Base-by-base conservation (phyloP, 768 basidiomycete species). In the Boletus reticulatus region DNA sequence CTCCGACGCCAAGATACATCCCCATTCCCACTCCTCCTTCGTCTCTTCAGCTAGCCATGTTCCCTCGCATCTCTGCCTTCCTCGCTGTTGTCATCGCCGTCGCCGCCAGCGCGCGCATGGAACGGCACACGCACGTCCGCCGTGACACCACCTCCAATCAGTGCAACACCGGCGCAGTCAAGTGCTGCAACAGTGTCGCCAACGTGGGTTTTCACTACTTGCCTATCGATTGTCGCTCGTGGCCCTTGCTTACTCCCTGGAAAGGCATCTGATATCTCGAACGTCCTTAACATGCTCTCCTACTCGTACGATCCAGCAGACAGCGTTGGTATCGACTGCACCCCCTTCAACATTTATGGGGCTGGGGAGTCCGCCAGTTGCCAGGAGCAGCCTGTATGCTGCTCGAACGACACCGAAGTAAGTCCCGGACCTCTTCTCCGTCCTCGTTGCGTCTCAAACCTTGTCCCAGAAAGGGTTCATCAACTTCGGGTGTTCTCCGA, bases 311-410 rank as follows among this genome's bases (percentile, higher is more conserved):
- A 67, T 22, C 50, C 53, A n/a, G 22, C 61, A 4, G 68, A 67
- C 41, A 57, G 34, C 20, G 45, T 69, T n/a, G 70, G 61, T 9
- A 43, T 72, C 53, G 31, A 50, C 55, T 69, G 68, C 43, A 58
- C 27, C 22, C 70, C 68, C 14, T 10, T 72, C 48, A 52, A 53
- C 17, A 38, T 61, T 9, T 14, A 42, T 13, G 70, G 70, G 4
- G 52, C 44, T 4, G 70, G 65, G 31, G 27, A 64, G 16, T 50
- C 48, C 12, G 55, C 70, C 5, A 4, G 3, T 20, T 69, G 68
- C 31, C 39, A 59, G 32, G 56, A 69, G 20, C 58, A 72, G 48
- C 68, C 68, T 38, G 58, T 71, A 20, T 69, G 68, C 44, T 69
- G 68, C 45, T 22, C 44, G 10, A 58, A 62, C 48, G 43, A 58